phyloP scores from a whole-genome alignment of 257 asterid genomes.

The Salvia rosmarinus region DNA sequence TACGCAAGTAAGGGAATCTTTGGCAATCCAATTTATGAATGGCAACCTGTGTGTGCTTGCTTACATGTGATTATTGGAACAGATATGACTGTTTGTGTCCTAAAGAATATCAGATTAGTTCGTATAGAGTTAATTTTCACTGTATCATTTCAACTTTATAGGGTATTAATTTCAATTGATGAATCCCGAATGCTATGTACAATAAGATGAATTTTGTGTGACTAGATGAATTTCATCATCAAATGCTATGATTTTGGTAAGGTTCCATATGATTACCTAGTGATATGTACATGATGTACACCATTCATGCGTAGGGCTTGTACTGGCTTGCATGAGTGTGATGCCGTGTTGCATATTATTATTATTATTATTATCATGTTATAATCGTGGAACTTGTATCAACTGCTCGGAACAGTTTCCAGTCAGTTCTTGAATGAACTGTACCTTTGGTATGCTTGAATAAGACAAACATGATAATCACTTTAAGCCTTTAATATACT shows the following conservation, averaged over 20 bases:
- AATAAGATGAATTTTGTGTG: slow-evolving; percentile 12
- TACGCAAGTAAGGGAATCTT: slow-evolving; percentile 67
- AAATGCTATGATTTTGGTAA: not conserved
- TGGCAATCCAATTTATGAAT: slow-evolving; percentile 29
- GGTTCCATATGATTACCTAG: not conserved
- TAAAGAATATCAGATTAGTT: slow-evolving; percentile 17
- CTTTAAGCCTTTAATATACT: too few species aligned
- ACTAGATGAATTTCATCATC: slow-evolving; percentile 10
- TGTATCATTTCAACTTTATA: not conserved
- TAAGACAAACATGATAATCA: too few species aligned
- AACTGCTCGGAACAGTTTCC: not conserved
- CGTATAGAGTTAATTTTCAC: not conserved
- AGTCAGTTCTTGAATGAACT: too few species aligned
- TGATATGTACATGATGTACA: not conserved
- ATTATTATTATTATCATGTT: not conserved
- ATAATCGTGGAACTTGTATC: slow-evolving; percentile 4
- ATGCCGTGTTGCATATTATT: slow-evolving; percentile 2
- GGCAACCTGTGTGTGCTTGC: slow-evolving; percentile 21
- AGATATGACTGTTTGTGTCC: not conserved
- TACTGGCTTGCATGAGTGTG: slow-evolving; percentile 4
- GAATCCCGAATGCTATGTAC: not conserved
- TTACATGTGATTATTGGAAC: slow-evolving; percentile 16
- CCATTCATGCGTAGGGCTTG: not conserved
- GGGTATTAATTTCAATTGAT: not conserved
- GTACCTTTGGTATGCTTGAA: too few species aligned